Percentiles rank a stretch among this genome's conserved stretches.
Conservation (phyloP, 2,329 filamentous ascomycete genomes). For the Trichoderma sp. region DNA sequence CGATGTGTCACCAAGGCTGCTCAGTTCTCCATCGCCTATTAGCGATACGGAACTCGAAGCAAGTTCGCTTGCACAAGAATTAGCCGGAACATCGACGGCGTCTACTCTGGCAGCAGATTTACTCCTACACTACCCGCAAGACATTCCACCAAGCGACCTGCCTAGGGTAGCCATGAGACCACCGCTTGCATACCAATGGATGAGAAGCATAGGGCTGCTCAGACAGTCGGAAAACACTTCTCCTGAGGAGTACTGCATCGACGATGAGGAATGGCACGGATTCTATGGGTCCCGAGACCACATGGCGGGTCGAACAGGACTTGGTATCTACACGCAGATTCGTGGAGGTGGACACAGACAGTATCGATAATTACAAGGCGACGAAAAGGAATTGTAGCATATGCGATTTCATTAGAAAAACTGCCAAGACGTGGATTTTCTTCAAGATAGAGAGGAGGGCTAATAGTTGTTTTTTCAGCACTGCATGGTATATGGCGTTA, state of each 20-base stretch:
- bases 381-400: neutral
- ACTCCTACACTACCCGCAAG: neutral
- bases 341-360: neutral
- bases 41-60: slow-evolving; percentile 28
- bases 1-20: slow-evolving; percentile 19
- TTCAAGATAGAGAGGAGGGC: neutral
- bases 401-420: neutral
- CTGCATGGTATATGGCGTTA: neutral
- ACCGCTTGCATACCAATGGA: slow-evolving; percentile 28
- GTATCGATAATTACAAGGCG: neutral
- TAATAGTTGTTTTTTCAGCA: neutral
- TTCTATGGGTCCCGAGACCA: slow-evolving; percentile 43
- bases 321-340: neutral
- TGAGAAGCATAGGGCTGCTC: slow-evolving; percentile 27
- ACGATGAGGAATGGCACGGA: slow-evolving; percentile 49
- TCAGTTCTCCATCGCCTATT: slow-evolving; percentile 24
- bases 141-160: neutral
- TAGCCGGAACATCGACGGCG: slow-evolving; percentile 33
- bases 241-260: slow-evolving; percentile 28
- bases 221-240: neutral
- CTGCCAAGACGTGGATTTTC: neutral
- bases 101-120: neutral
- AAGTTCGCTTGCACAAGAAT: slow-evolving; percentile 26
- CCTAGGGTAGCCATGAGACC: slow-evolving; percentile 23
- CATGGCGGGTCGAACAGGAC: slow-evolving; percentile 32